Base-by-base conservation (phyloP, 345 rosid genomes). In the Erysimum cheiranthoides region DNA sequence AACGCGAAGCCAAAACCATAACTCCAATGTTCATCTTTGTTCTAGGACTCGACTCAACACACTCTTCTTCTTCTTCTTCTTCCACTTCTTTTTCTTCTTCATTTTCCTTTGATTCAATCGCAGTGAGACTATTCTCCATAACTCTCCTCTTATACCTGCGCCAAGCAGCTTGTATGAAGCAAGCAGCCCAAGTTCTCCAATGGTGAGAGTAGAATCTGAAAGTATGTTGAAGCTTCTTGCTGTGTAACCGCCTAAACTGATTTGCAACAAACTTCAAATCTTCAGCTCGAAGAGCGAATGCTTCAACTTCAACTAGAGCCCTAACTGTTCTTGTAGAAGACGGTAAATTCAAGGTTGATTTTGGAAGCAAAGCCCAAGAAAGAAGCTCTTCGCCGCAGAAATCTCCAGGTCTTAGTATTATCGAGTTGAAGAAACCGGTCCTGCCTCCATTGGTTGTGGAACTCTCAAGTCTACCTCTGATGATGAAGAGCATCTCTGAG, bases 141-240 rank as follows among this genome's bases (percentile, higher is more conserved):
- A 49, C 72, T 80, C 93, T 84, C 84, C 84, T 90, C 81, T 83
- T 90, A 79, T 87, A 76, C 31, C 93, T 84, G 5, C 84, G 85
- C 98, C 97, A 94, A 38, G 97, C 96, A 0, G 96, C 96, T 79
- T 92, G 97, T 70, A 92, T 90, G 75, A 92, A 94, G 79, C 97
- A 92, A 36, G 95, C 92, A 16, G 89, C 97, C 97, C 97, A 94
- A 54, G 93, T 90, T 79, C 98, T 87, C 98, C 98, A 92, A 65
- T 94, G 98, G 74, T 92, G 85, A 56, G 98, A 94, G 77, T 92
- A 88, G 58, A 90, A 92, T 49, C 96, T 83, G 74, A 94, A 90
- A 0, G 97, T 90, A 73, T 92, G 98, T 57, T 94, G 98, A 73
- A 91, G 90, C 79, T 86, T 90, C 87, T 94, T 94, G 85, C 97